Evolutionary conservation across 163 green algal genomes (phyloP).

Genomic region (Trebouxia gelatinosa): DNA sequence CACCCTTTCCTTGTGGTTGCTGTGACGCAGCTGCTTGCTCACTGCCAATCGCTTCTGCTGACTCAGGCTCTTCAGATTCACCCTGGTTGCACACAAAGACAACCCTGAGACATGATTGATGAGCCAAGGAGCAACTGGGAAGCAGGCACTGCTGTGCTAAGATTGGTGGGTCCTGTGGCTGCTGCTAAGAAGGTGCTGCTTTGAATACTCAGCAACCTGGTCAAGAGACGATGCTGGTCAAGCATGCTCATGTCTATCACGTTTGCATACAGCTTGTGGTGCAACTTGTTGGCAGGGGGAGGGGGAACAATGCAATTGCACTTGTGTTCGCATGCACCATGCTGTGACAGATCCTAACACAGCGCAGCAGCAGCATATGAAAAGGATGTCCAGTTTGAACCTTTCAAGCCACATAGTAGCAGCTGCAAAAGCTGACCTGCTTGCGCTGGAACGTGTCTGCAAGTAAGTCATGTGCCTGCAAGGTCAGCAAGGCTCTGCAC

Average conservation of each 20-base stretch:
- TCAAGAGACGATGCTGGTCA: no score
- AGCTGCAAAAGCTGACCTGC: neutral
- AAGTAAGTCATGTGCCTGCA: no score
- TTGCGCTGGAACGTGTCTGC: neutral
- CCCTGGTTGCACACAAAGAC: no score
- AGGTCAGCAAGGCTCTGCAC: constrained; percentile 52
- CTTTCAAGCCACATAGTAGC: neutral
- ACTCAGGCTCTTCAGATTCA: neutral
- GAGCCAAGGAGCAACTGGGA: no score
- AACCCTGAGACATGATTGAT: no score
- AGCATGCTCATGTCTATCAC: no score
- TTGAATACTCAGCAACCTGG: no score
- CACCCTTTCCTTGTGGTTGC: neutral
- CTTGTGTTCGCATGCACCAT: neutral
- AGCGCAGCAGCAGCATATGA: neutral
- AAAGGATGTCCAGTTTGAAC: neutral
- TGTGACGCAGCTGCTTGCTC: neutral
- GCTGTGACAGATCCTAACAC: neutral
- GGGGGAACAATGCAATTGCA: neutral
- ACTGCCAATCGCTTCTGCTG: neutral
- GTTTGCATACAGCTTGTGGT: no score
- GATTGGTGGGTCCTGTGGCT: no score
- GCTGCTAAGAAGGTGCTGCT: no score
- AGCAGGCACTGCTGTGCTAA: no score
- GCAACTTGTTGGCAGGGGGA: no score